Conservation (phyloP, 2,329 filamentous ascomycete genomes). For the Ceratocystis colombiana region DNA sequence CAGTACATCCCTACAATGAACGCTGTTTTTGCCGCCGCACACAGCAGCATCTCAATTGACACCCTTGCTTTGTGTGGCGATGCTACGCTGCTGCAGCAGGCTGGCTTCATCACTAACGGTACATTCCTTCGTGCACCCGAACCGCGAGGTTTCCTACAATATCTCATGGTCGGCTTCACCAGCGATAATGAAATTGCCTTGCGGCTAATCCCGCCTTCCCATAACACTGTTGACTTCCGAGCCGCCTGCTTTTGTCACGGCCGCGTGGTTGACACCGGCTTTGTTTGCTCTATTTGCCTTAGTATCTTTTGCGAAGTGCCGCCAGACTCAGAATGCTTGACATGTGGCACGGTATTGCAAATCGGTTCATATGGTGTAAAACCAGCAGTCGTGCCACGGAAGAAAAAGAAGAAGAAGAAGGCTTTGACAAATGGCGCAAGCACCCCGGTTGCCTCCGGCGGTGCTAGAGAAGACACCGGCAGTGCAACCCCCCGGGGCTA, state of each 20-base stretch:
- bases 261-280: conserved; percentile 80
- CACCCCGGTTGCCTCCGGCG: conserved; percentile 31
- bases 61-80: conserved; percentile 76
- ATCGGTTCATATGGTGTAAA: conserved; percentile 65
- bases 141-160: conserved; percentile 70
- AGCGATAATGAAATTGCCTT: conserved; percentile 49
- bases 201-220: conserved; percentile 65
- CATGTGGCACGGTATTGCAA: conserved; percentile 69
- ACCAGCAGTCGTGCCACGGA: conserved; percentile 61
- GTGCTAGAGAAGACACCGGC: conserved; percentile 45
- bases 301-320: conserved; percentile 76
- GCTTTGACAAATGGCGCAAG: conserved; percentile 35
- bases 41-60: conserved; percentile 80
- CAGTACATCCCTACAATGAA: conserved; percentile 99
- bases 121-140: conserved; percentile 45
- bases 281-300: conserved; percentile 90
- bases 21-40: conserved; percentile 86
- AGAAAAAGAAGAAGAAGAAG: conserved; percentile 69
- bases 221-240: conserved; percentile 84
- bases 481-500: conserved; percentile 49
- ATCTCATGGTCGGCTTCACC: conserved; percentile 88
- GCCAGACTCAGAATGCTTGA: conserved; percentile 59
- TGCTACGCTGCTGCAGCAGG: conserved; percentile 90
- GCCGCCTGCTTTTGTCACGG: conserved; percentile 98
- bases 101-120: conserved; percentile 53